These are phyloP conservation scores for Trifolium repens DNA, from an alignment of 306 rosid genomes.

Conservation along the genomic window DNA sequence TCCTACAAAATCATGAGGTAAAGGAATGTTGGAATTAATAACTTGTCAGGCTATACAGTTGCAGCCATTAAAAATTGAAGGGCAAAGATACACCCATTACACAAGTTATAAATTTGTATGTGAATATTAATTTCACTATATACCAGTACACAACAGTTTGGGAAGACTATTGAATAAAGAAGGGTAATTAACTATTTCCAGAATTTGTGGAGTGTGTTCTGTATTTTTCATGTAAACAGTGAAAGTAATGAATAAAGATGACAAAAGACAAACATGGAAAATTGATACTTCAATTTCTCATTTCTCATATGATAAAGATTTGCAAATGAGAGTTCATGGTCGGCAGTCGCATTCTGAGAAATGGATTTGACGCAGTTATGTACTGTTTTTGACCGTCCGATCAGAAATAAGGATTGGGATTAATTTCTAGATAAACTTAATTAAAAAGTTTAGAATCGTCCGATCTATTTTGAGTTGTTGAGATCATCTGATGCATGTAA, in stretches of 20 bases:
- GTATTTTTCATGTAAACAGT: slow-evolving; percentile 46
- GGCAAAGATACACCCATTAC: not conserved
- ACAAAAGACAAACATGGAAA: slow-evolving; percentile 34
- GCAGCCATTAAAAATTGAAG: not conserved
- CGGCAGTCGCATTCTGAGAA: too few relatives aligned
- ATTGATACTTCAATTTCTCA: slow-evolving; percentile 25
- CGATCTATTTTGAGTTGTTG: too few relatives aligned
- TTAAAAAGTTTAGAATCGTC: too few relatives aligned
- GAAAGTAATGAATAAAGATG: slow-evolving; percentile 54
- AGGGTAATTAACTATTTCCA: slow-evolving; percentile 34
- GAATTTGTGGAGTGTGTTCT: slow-evolving; percentile 52
- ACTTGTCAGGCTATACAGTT: not conserved
- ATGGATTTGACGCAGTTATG: too few relatives aligned
- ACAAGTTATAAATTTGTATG: not conserved
- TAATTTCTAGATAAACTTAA: too few relatives aligned
- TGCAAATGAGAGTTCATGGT: too few relatives aligned
- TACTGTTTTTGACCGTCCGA: too few relatives aligned
- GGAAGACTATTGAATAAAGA: slow-evolving; percentile 26
- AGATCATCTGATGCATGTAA: too few relatives aligned
- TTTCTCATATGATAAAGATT: not conserved
- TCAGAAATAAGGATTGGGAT: too few relatives aligned
- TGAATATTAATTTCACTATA: not conserved
- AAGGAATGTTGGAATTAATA: slow-evolving; percentile 14
- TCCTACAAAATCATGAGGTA: slow-evolving; percentile 16
- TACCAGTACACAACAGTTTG: too few relatives aligned